Conservation (phyloP, 2,329 filamentous ascomycete species). For the Colletotrichum sp. region DNA sequence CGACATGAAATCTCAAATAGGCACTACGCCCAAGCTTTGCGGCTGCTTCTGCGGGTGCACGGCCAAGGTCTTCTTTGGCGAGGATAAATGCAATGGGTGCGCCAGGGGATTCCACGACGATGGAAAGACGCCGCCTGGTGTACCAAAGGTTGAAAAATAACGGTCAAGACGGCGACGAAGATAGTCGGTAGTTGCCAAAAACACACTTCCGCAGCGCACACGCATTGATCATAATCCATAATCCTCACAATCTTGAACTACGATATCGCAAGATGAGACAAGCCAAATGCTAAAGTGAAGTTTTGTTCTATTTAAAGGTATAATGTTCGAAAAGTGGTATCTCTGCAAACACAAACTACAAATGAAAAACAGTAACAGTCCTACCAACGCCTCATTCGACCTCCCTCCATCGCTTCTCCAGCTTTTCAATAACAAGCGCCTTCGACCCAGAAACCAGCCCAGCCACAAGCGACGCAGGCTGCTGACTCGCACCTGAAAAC, state of each 20-base stretch:
- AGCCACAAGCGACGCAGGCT: conserved; percentile 27
- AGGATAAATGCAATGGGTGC: neutral
- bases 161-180: neutral
- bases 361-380: neutral
- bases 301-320: neutral
- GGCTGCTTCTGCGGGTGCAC: neutral
- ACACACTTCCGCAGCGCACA: neutral
- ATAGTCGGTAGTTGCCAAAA: neutral
- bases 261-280: neutral
- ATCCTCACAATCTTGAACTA: neutral
- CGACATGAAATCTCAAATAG: neutral
- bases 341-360: neutral
- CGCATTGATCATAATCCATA: neutral
- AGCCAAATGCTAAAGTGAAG: neutral
- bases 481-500: conserved; percentile 2
- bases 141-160: neutral
- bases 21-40: neutral
- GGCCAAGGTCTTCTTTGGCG: neutral
- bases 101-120: neutral
- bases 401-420: conserved; percentile 39
- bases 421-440: conserved; percentile 26
- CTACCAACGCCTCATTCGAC: conserved; percentile 29
- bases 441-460: conserved; percentile 13
- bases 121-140: neutral
- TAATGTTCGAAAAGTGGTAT: conserved; percentile 9